phyloP scores from a whole-genome alignment of 352 stramenopile species.

The Globisporangium uncinulatum region DNA sequence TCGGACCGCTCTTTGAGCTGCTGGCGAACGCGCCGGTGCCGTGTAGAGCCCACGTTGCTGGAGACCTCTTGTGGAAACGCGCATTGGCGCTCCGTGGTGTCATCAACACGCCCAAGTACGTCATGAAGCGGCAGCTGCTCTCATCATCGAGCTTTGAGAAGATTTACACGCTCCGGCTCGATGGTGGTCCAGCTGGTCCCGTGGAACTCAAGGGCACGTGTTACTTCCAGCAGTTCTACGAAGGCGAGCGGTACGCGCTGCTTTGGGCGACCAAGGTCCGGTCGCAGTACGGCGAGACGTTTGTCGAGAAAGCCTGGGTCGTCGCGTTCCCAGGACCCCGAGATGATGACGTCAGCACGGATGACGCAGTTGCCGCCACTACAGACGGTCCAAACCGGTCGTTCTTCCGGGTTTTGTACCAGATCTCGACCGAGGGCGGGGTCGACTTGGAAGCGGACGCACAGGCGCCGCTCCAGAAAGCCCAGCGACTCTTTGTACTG shows the following conservation, averaged over 20 bases:
- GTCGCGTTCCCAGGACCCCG: not conserved
- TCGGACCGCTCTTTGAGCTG: conserved; percentile 1
- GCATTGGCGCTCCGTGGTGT: not conserved
- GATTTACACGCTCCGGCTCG: conserved; percentile 1
- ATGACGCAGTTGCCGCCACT: too few relatives aligned
- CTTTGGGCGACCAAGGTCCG: conserved; percentile 4
- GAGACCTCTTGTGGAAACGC: conserved; percentile 1
- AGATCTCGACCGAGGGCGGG: conserved; percentile 1
- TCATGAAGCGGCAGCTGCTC: conserved; percentile 2
- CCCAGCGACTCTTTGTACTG: conserved; percentile 8
- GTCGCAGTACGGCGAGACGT: not conserved
- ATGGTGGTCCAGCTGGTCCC: not conserved
- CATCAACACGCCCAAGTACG: conserved; percentile 1
- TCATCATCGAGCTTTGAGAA: conserved; percentile 5
- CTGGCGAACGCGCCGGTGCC: conserved; percentile 1
- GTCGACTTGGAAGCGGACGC: not conserved
- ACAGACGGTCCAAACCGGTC: not conserved
- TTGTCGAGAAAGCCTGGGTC: conserved; percentile 8
- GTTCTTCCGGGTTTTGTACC: conserved; percentile 4
- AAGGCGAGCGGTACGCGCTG: not conserved
- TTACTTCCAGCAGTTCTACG: conserved; percentile 1
- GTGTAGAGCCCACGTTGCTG: not conserved
- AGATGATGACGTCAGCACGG: too few relatives aligned
- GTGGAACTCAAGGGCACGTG: conserved; percentile 4
- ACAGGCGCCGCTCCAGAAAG: not conserved